Conservation (phyloP, 78 protist genomes). For the Dictyostelium capitatum region DNA sequence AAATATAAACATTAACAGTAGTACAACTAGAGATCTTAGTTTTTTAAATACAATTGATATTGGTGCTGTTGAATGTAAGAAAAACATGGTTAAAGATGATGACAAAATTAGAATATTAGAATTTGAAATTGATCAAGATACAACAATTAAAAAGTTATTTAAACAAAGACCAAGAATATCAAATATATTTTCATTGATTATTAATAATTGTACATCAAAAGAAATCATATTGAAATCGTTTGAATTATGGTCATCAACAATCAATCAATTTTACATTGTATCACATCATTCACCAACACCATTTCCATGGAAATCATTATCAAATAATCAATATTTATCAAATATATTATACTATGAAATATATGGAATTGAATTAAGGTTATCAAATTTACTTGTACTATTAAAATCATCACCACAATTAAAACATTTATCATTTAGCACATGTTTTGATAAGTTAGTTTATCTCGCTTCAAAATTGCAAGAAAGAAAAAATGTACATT, state of each 20-base stretch:
- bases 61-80: neutral
- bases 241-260: neutral
- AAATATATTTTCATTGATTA: neutral
- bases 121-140: neutral
- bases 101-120: neutral
- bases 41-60: neutral
- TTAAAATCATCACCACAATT: neutral
- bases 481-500: neutral
- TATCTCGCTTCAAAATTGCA: neutral
- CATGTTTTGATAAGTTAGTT: slow-evolving; percentile 6
- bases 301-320: slow-evolving; percentile 17
- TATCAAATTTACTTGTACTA: neutral
- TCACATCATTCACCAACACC: neutral
- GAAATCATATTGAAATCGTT: neutral
- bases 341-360: neutral
- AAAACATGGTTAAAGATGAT: neutral
- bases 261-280: neutral
- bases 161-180: neutral
- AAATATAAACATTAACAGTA: neutral
- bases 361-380: neutral
- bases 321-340: neutral
- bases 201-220: neutral
- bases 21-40: neutral
- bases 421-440: slow-evolving; percentile 20
- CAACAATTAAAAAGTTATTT: neutral